These are phyloP conservation scores for Zopfia rhizophila DNA, from an alignment of 2,329 filamentous ascomycete genomes.

Conservation along the genomic window DNA sequence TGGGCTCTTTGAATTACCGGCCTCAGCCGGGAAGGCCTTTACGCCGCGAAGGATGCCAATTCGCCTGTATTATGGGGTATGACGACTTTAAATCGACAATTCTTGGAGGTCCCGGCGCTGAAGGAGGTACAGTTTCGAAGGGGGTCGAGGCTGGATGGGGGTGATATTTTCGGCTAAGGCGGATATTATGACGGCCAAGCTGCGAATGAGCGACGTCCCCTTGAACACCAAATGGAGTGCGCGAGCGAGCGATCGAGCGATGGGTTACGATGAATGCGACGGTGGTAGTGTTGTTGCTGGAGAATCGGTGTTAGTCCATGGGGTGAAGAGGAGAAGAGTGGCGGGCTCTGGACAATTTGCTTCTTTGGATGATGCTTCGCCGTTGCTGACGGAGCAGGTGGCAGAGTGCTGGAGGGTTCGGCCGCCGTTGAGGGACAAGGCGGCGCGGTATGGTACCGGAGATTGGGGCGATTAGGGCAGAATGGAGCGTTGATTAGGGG, in stretches of 20 bases:
- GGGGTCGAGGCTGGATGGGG: conserved; percentile 27
- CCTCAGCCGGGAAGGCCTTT: conserved; percentile 51
- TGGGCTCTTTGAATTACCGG: conserved; percentile 40
- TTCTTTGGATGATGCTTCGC: conserved; percentile 2
- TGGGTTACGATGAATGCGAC: not conserved
- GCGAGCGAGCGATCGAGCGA: conserved; percentile 12
- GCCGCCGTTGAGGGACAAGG: too few relatives aligned
- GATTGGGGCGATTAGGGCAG: too few relatives aligned
- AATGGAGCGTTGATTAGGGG: too few relatives aligned
- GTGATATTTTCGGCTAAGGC: conserved; percentile 25
- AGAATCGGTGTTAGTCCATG: conserved; percentile 12
- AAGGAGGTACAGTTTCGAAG: conserved; percentile 23
- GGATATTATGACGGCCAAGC: conserved; percentile 28
- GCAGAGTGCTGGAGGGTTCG: not conserved
- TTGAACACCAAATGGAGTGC: conserved; percentile 9
- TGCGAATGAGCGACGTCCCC: conserved; percentile 30
- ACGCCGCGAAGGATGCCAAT: conserved; percentile 43
- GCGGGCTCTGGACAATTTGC: not conserved
- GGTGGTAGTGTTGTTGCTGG: not conserved
- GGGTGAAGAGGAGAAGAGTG: conserved; percentile 6
- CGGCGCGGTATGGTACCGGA: too few relatives aligned
- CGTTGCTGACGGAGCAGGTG: conserved; percentile 4
- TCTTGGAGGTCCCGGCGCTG: conserved; percentile 15
- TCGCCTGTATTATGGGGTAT: conserved; percentile 23
- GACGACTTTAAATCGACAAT: conserved; percentile 14